Base-by-base conservation (phyloP, 2,329 filamentous ascomycete genomes). In the Clonostachys sp. region DNA sequence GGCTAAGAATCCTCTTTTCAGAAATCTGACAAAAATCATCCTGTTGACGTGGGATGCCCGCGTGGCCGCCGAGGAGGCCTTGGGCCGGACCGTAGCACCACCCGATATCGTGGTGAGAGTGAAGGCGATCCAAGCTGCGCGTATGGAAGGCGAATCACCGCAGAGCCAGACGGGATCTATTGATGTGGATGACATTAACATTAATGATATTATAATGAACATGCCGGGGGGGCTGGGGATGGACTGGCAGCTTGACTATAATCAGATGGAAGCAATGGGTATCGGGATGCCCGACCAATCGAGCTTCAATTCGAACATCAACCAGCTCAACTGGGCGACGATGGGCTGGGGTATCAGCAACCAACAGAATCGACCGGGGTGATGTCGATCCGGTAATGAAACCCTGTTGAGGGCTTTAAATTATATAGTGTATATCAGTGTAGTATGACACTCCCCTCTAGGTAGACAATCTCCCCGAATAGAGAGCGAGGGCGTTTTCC, bases 21-120 rank as follows among this genome's bases (percentile, higher is more conserved):
- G 36, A 18, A 39, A 18, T 2, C 67, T 78, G 17, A 77, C 72
- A 3, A 62, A 72, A 16, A 71, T 74, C 41, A 64, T 73, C 5
- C 62, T 81, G 48, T 73, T 72, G 53, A 78, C 74, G 1, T 83
- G 79, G 79, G 70, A 63, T 49, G 63, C 61, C n/a, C 71, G 78
- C 7, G 14, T 39, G 36, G 9, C 9, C 7, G 36, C 36, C 12
- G 24, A 30, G 24, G 24, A 30, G 9, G 24, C 24, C 24, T 2
- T 30, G 24, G 24, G 24, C 9, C 24, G 24, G 24, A 30, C 8
- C 9, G 3, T 30, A 30, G 24, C 24, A 30, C 24, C 24, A 10
- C 24, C 24, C 9, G 24, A 30, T 30, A 30, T 30, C 24, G 24
- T 30, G 24, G 24, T 30, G 8, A 30, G 24, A 4, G 8, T 30